Percentiles rank a stretch among this genome's conserved stretches.
Conservation (phyloP, 331 rosid species). For the Cydonia oblonga region DNA sequence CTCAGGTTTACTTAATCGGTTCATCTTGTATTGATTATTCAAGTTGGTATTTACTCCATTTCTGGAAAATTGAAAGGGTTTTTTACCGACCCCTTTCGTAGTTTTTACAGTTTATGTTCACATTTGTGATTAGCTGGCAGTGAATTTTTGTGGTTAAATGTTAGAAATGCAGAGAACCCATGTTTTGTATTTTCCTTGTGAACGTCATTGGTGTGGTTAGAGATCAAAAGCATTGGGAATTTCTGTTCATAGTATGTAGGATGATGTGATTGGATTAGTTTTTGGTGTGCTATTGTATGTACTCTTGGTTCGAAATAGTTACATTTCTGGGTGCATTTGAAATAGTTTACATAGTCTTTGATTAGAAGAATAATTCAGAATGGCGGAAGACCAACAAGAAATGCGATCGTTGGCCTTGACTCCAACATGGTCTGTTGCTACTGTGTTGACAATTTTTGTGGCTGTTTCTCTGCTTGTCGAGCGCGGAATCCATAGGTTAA, state of each 20-base stretch:
- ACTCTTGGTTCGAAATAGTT: background rate
- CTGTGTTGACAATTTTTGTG: constrained; percentile 86
- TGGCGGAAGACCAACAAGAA: constrained; percentile 48
- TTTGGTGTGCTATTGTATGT: background rate
- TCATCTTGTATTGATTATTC: background rate
- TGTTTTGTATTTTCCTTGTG: too few relatives aligned
- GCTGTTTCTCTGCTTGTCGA: constrained; percentile 88
- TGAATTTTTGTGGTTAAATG: background rate
- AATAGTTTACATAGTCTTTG: constrained; percentile 16
- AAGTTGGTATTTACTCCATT: constrained; percentile 9
- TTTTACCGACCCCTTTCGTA: too few relatives aligned
- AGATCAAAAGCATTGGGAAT: too few relatives aligned
- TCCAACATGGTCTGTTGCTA: constrained; percentile 99
- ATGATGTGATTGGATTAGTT: background rate
- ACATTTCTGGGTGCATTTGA: background rate
- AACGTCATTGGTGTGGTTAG: too few relatives aligned
- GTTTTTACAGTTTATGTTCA: background rate
- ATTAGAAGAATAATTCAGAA: constrained; percentile 19
- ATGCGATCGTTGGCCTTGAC: constrained; percentile 86
- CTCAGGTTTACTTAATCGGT: background rate
- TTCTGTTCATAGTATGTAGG: background rate
- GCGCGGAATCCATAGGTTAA: constrained; percentile 80
- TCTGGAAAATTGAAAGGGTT: background rate
- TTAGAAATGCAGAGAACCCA: background rate
- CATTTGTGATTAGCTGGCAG: background rate